phyloP scores from a whole-genome alignment of 805 yeast genomes.

The Ogataea trehalophila region DNA sequence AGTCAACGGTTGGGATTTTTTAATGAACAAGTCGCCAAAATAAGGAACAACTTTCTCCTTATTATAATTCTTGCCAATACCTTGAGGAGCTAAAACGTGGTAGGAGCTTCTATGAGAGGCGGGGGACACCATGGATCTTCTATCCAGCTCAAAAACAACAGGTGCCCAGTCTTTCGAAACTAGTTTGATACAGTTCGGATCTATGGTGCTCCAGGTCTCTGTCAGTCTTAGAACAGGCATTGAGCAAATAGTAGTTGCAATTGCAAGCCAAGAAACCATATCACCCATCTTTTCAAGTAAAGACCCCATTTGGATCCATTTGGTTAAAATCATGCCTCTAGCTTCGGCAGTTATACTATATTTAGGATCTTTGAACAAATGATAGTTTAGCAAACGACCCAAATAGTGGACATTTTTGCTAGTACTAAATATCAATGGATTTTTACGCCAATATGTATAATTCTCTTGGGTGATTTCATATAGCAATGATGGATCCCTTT shows the following conservation, averaged over 20 bases:
- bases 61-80: conserved; percentile 71
- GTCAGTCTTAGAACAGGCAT: conserved; percentile 73
- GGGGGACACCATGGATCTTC: conserved; percentile 59
- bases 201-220: conserved; percentile 70
- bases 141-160: conserved; percentile 81
- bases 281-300: conserved; percentile 76
- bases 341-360: conserved; percentile 31
- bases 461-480: conserved; percentile 48
- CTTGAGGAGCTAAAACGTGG: conserved; percentile 82
- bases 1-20: conserved; percentile 31
- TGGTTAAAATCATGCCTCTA: conserved; percentile 64
- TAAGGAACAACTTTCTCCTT: conserved; percentile 80
- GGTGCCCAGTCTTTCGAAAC: conserved; percentile 88
- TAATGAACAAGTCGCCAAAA: conserved; percentile 78
- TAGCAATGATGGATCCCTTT: conserved; percentile 69
- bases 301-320: conserved; percentile 85
- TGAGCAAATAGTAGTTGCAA: conserved; percentile 78
- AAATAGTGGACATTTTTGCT: conserved; percentile 67
- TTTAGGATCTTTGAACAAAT: conserved; percentile 53
- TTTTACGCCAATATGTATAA: conserved; percentile 44
- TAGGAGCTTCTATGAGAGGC: conserved; percentile 54
- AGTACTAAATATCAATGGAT: conserved; percentile 76
- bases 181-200: conserved; percentile 50
- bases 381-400: conserved; percentile 64
- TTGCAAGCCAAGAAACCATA: conserved; percentile 91